Evolutionary conservation across 2,329 filamentous ascomycete genomes (phyloP).

Genomic region (Trichoderma cornu-damae): DNA sequence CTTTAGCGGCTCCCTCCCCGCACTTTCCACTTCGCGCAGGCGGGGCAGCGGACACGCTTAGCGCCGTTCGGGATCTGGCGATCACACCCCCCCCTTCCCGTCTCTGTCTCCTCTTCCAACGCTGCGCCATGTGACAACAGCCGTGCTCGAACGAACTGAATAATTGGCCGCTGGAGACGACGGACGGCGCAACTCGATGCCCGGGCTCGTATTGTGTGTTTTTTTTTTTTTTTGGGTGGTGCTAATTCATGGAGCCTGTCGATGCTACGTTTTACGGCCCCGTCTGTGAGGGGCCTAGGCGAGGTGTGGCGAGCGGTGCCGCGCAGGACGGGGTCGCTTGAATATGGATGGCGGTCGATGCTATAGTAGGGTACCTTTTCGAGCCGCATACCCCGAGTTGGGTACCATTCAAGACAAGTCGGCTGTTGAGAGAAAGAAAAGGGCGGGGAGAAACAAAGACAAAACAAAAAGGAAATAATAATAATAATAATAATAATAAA

Average conservation of each 20-base stretch:
- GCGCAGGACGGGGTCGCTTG: neutral
- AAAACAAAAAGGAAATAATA: too few species aligned
- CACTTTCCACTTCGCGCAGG: slow-evolving; percentile 3
- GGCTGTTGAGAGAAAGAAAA: too few species aligned
- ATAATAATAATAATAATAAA: too few species aligned
- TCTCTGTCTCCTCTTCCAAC: neutral
- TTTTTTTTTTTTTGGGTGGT: neutral
- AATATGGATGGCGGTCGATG: neutral
- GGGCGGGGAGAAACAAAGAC: too few species aligned
- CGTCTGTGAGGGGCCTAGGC: neutral
- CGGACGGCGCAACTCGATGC: neutral
- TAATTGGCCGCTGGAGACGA: neutral
- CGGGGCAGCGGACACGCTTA: neutral
- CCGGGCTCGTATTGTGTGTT: neutral
- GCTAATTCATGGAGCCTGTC: neutral
- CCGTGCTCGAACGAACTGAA: neutral
- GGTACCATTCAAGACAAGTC: too few species aligned
- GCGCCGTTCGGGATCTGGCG: neutral
- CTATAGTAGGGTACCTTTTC: too few species aligned
- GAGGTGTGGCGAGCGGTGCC: neutral
- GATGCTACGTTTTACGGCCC: neutral
- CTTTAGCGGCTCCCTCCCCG: slow-evolving; percentile 6
- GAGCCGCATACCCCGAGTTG: neutral
- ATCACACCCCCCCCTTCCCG: neutral
- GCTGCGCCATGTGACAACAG: slow-evolving; percentile 10